phyloP scores from a whole-genome alignment of 805 yeast species.

The Candida fluviatilis region DNA sequence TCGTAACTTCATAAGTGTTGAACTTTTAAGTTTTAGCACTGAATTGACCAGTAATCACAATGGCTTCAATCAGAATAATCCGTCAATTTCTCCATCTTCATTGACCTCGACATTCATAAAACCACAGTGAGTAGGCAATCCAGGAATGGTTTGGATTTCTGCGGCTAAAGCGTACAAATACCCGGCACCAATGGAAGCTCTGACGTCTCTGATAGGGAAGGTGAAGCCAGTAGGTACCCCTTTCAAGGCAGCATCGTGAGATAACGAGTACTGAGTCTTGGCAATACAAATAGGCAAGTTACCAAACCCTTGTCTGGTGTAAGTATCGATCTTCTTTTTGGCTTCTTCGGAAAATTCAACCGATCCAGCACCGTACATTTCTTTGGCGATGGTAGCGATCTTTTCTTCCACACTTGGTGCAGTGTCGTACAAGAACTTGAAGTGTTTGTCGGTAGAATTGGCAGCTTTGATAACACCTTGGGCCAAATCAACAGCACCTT shows the following conservation, averaged over 20 bases:
- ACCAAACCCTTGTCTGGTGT: slow-evolving; percentile 83
- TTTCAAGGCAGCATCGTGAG: slow-evolving; percentile 89
- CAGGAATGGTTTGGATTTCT: slow-evolving; percentile 96
- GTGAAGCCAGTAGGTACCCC: slow-evolving; percentile 95
- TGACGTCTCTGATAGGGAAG: slow-evolving; percentile 90
- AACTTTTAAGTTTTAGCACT: slow-evolving; percentile 4
- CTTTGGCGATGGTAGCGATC: slow-evolving; percentile 69
- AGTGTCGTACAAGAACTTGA: slow-evolving; percentile 58
- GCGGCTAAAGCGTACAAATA: slow-evolving; percentile 95
- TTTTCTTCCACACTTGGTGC: slow-evolving; percentile 75
- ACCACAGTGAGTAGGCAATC: slow-evolving; percentile 93
- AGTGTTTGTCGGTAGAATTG: slow-evolving; percentile 28
- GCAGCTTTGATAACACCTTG: slow-evolving; percentile 53
- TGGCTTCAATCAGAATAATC: slow-evolving; percentile 81
- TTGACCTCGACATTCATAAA: slow-evolving; percentile 95
- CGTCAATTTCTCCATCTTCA: slow-evolving; percentile 88
- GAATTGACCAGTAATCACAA: no score
- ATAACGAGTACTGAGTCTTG: slow-evolving; percentile 92
- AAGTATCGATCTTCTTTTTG: slow-evolving; percentile 70
- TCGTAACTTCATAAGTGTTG: slow-evolving; percentile 6
- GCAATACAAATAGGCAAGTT: slow-evolving; percentile 95
- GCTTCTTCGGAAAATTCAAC: slow-evolving; percentile 84
- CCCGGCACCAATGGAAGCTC: slow-evolving; percentile 95
- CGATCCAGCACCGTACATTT: slow-evolving; percentile 90
- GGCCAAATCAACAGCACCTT: slow-evolving; percentile 83